Conservation (phyloP, 345 rosid species). For the Acer yangbiense region DNA sequence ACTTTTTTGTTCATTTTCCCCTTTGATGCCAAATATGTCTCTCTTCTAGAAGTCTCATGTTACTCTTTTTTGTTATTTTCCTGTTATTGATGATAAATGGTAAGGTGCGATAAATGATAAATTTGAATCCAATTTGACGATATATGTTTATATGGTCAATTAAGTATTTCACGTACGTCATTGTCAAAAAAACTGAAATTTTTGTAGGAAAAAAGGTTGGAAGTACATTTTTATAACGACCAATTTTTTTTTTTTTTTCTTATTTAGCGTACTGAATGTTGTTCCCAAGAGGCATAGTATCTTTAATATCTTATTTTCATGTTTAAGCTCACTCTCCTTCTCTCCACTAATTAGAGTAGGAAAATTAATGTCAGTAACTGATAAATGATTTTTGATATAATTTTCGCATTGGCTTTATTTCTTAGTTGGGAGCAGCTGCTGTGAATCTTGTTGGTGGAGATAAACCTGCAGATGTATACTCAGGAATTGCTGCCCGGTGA, state of each 20-base stretch:
- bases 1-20: constrained; percentile 3
- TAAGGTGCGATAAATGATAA: not conserved
- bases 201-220: not conserved
- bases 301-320: not conserved
- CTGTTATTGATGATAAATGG: not conserved
- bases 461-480: constrained; percentile 94
- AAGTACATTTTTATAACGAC: not conserved
- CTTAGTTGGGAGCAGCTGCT: constrained; percentile 93
- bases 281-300: not conserved
- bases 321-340: not conserved
- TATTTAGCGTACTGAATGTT: not conserved
- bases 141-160: not conserved
- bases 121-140: not conserved
- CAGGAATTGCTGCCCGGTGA: constrained; percentile 89
- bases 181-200: not conserved
- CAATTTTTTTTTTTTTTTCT: not conserved
- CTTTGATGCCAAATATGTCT: not conserved
- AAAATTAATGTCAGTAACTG: not conserved
- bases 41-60: not conserved
- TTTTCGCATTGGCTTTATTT: constrained; percentile 19
- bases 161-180: not conserved
- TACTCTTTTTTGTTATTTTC: not conserved
- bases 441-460: constrained; percentile 93
- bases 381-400: not conserved
- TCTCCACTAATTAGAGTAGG: not conserved